Conservation (phyloP, 2,329 filamentous ascomycete genomes). For the Ceratocystiopsis minuta region DNA sequence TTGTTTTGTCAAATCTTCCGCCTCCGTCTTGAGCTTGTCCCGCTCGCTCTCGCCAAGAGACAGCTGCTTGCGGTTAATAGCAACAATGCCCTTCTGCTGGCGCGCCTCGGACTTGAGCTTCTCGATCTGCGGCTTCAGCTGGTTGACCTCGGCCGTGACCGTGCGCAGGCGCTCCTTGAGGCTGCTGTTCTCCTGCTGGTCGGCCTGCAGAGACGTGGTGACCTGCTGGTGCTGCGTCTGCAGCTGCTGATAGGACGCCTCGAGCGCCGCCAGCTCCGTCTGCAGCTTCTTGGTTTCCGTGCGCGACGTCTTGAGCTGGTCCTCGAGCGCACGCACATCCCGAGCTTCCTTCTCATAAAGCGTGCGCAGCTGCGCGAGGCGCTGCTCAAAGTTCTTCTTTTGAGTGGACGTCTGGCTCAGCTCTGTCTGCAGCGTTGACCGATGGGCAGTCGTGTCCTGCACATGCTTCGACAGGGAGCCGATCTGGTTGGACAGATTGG, state of each 20-base stretch:
- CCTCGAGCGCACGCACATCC: conserved; percentile 67
- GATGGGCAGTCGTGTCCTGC: conserved; percentile 77
- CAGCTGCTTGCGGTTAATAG: conserved; percentile 97
- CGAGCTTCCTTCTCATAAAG: conserved; percentile 90
- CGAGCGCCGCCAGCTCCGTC: conserved; percentile 65
- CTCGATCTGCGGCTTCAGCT: conserved; percentile 78
- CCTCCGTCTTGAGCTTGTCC: conserved; percentile 71
- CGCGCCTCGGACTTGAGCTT: conserved; percentile 83
- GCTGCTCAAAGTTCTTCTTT: conserved; percentile 83
- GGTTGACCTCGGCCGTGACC: conserved; percentile 64
- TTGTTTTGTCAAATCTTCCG: conserved; percentile 46
- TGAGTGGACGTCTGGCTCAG: conserved; percentile 65
- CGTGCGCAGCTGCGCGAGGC: conserved; percentile 66
- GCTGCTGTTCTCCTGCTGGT: conserved; percentile 72
- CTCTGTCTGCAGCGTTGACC: conserved; percentile 61
- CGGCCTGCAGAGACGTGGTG: conserved; percentile 55
- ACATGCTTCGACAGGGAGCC: conserved; percentile 81
- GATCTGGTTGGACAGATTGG: conserved; percentile 91
- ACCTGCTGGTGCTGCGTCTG: conserved; percentile 68
- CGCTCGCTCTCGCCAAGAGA: conserved; percentile 75
- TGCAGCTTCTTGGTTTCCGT: conserved; percentile 73
- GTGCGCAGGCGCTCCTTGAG: conserved; percentile 77
- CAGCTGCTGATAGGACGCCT: conserved; percentile 64
- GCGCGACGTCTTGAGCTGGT: conserved; percentile 57
- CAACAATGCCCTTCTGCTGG: conserved; percentile 88